Evolutionary conservation across 1,284 basidiomycete genomes (phyloP).

Genomic region (Irpex lacteus): DNA sequence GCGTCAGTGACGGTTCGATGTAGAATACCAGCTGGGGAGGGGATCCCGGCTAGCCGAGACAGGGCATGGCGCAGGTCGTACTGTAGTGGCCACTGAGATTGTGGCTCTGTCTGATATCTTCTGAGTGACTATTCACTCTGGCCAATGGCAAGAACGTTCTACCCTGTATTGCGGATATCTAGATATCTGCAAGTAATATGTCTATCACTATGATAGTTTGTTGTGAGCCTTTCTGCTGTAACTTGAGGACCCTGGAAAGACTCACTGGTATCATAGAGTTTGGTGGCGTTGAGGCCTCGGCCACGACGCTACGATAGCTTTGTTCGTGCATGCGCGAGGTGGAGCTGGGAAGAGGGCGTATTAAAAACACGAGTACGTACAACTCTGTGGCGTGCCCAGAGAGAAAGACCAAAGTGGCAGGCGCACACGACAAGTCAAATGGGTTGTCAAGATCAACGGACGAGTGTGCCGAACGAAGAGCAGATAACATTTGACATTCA

Average conservation of each 20-base stretch:
- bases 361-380: constrained; percentile 1
- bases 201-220: not conserved
- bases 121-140: not conserved
- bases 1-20: not conserved
- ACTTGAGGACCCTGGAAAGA: not conserved
- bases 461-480: not conserved
- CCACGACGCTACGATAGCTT: not conserved
- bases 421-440: not conserved
- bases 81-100: not conserved
- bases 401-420: not conserved
- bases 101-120: not conserved
- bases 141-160: not conserved
- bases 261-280: not conserved
- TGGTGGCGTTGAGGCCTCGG: not conserved
- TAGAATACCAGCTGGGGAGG: not conserved
- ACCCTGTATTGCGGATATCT: not conserved
- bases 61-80: not conserved
- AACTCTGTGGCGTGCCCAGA: not conserved
- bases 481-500: not conserved
- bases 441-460: not conserved
- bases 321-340: not conserved
- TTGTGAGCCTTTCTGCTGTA: not conserved
- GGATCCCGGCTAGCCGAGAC: not conserved
- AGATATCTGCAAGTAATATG: not conserved
- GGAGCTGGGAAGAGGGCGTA: not conserved